These are phyloP conservation scores for Nannochloropsis granulata DNA, from an alignment of 108 stramenopile genomes.

Conservation along the genomic window DNA sequence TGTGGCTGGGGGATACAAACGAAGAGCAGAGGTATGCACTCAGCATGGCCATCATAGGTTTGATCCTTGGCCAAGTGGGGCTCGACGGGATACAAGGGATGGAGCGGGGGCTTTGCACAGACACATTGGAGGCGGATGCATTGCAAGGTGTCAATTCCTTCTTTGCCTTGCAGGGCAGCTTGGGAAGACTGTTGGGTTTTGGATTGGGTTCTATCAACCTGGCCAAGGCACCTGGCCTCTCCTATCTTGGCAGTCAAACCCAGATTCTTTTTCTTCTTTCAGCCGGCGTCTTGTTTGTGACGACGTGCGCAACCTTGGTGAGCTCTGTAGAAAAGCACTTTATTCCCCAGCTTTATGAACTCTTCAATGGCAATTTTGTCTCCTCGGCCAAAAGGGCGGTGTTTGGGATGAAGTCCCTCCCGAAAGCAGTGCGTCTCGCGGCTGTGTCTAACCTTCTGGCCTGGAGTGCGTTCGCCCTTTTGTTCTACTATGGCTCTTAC, in stretches of 20 bases:
- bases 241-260: neutral
- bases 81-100: neutral
- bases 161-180: neutral
- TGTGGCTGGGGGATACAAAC: neutral
- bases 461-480: neutral
- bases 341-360: neutral
- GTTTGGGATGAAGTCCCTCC: neutral
- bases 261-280: neutral
- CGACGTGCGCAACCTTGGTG: neutral
- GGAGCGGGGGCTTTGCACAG: neutral
- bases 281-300: neutral
- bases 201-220: neutral
- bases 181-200: neutral
- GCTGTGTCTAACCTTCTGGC: neutral
- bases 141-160: neutral
- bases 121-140: neutral
- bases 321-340: neutral
- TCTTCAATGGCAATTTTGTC: neutral
- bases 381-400: neutral
- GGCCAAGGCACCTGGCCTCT: neutral
- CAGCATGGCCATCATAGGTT: neutral
- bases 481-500: neutral
- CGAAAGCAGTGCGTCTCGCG: neutral
- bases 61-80: neutral
- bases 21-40: neutral